Base-by-base conservation (phyloP, 768 basidiomycete genomes). In the Naganishia randhawae region DNA sequence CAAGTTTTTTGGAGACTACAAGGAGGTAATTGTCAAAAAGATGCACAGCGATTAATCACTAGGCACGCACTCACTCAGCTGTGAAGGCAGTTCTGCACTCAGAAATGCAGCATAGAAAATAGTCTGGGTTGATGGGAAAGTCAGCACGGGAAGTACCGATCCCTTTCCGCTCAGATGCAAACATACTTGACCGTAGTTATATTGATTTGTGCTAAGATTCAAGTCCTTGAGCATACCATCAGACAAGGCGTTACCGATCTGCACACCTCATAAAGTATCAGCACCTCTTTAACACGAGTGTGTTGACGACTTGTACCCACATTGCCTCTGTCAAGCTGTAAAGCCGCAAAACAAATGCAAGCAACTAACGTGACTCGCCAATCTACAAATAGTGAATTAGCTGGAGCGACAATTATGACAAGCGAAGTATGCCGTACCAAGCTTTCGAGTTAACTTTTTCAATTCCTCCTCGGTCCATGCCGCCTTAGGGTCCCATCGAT, bases 31-130 rank as follows among this genome's bases (percentile, higher is more conserved):
- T 27, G 13, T 54, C 19, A 65, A 25, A 14, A 31, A 25, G n/a
- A n/a, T 10, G 11, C 29, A 48, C 7, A n/a, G 2, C 11, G 19
- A 27, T 1, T 13, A 11, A 29, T 27, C n/a, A 27, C 31, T 13
- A 13, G 22, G 17, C 1, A 17, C 19, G 6, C 22, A 54, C 65
- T 50, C 32, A 66, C 65, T 69, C 55, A 73, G 41, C 53, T 73
- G 73, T 11, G 72, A 70, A 17, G 73, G 75, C 13, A 74, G 65
- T 48, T 74, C 73, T 14, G 73, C 73, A 17, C 57, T 35, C 35
- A 74, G 64, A 69, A 76, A 74, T 33, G 61, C 70, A 27, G 70
- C 45, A 64, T 74, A 73, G 55, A 74, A 74, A 51, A 73, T 67
- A 0, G 71, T 72, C 66, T 69, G 62, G 31, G 69, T 48, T 4